These are phyloP conservation scores for Puccinia hordei DNA, from an alignment of 1,284 basidiomycete species.

Conservation along the genomic window DNA sequence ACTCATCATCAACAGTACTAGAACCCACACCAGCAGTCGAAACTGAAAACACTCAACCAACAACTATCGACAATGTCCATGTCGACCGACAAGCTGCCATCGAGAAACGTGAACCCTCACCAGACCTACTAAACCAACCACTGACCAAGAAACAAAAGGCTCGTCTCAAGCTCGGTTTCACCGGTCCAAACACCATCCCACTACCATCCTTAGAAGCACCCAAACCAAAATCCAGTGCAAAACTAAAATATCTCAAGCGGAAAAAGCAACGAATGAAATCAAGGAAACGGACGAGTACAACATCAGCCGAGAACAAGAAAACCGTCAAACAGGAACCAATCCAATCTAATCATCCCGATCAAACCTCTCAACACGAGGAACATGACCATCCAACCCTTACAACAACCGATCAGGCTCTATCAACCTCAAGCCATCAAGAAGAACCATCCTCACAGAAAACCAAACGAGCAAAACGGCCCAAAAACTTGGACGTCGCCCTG, in stretches of 20 bases:
- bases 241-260: constrained; percentile 69
- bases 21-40: neutral
- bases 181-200: constrained; percentile 46
- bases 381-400: neutral
- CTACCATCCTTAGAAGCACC: constrained; percentile 20
- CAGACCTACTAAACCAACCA: neutral
- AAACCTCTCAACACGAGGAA: neutral
- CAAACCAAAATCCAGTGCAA: constrained; percentile 65
- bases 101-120: neutral
- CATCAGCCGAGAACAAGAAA: constrained; percentile 58
- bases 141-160: constrained; percentile 46
- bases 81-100: neutral
- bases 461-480: constrained; percentile 26
- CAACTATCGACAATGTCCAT: neutral
- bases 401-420: neutral
- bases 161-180: constrained; percentile 34
- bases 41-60: neutral
- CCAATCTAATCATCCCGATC: neutral
- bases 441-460: constrained; percentile 8
- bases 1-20: neutral
- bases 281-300: constrained; percentile 61
- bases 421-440: neutral
- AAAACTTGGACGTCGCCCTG: constrained; percentile 41
- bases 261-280: constrained; percentile 69
- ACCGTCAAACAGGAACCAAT: constrained; percentile 49